A percentile compares a stretch with the other conserved stretches of the same genome.
Conservation (phyloP, 257 asterid species). For the Rhazya stricta region DNA sequence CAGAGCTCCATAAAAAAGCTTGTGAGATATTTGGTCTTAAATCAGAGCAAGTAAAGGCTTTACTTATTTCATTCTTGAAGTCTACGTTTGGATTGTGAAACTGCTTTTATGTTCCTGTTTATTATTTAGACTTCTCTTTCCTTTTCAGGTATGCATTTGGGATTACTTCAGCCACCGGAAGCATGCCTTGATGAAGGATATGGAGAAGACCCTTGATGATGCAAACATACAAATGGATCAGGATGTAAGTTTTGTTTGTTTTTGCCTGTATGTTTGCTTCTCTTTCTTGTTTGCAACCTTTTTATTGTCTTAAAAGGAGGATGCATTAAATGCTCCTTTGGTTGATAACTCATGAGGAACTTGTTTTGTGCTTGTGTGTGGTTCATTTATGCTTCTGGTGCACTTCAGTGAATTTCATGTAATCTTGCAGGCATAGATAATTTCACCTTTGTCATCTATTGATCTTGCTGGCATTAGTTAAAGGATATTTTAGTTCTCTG, state of each 20-base stretch:
- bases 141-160: conserved; percentile 73
- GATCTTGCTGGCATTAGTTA: not conserved
- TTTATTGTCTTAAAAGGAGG: conserved; percentile 17
- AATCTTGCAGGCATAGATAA: not conserved
- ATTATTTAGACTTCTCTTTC: conserved; percentile 12
- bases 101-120: not conserved
- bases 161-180: conserved; percentile 82
- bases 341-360: conserved; percentile 17
- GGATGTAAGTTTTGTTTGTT: conserved; percentile 65
- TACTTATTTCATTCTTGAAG: conserved; percentile 9
- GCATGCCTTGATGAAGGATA: conserved; percentile 89
- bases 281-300: not conserved
- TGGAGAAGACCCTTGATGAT: conserved; percentile 92
- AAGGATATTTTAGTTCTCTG: not conserved
- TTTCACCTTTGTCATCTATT: not conserved
- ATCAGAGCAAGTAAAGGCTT: conserved; percentile 61
- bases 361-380: conserved; percentile 5
- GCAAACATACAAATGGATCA: conserved; percentile 99
- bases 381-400: not conserved
- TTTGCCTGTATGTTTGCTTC: conserved; percentile 15
- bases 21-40: conserved; percentile 75
- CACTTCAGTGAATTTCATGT: not conserved
- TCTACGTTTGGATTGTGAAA: conserved; percentile 17
- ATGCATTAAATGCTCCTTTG: conserved; percentile 16
- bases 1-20: conserved; percentile 85